Base-by-base conservation (phyloP, 371 early-diverging fungal genomes). In the Chytridium lagenaria region DNA sequence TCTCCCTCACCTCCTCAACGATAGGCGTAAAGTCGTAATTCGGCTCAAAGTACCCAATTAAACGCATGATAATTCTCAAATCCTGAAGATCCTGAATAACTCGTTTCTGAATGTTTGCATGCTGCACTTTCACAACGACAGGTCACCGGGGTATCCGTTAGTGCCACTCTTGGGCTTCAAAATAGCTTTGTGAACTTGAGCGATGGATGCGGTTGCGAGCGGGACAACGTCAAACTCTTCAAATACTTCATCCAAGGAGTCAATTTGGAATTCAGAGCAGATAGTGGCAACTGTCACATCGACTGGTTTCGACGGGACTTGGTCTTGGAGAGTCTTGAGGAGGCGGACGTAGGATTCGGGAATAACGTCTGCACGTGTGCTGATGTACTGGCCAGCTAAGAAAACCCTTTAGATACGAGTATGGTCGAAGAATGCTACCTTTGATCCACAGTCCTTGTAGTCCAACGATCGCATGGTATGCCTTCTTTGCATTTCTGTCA, bases 141-240 rank as follows among this genome's bases (percentile, higher is more conserved):
- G 16, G 26, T 23, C 26, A 7, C 22, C 2, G 7, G 19, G 63
- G 68, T 23, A 1, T 65, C 2, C 15, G 59, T 10, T 39, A 1
- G 49, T 31, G 2, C 15, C 55, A n/a, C 51, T 59, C 52, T 12
- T 57, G 57, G 19, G 57, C 39, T 64, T 55, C n/a, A 15, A 75
- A 44, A 23, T 49, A 0, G 80, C 80, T 7, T 59, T 38, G 50
- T 80, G 80, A 5, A 82, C 82, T 50, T 77, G 78, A 2, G 80
- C 82, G 23, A 82, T 77, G 3, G 80, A 80, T 5, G 80, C 82
- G 28, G 77, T 77, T 22, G 80, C 82, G n/a, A 82, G 52, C 2
- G 82, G 80, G 2, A 23, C 49, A 19, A 23, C 66, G 51, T 78
- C 74, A 64, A 82, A 78, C 0, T 40, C 44, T 5, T 44, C 49